Base-by-base conservation (phyloP, 2,329 filamentous ascomycete species). In the Parastagonospora avenae region DNA sequence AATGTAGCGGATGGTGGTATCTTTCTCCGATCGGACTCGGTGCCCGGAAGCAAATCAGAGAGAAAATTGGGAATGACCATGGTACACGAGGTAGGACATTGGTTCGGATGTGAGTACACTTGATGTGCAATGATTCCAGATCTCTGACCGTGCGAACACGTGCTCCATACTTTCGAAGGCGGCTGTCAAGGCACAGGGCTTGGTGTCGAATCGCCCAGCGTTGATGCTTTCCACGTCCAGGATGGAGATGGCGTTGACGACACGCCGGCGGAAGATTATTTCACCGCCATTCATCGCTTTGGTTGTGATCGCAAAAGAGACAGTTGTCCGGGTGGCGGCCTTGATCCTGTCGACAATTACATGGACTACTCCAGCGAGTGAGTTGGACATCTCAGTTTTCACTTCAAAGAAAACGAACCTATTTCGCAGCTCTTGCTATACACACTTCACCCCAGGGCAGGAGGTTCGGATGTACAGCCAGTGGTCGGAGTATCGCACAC, bases 11-110 rank as follows among this genome's bases (percentile, higher is more conserved):
- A 4, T n/a, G 65, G 68, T 41, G 66, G 64, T 14, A 61, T 61
- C 30, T 47, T 53, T 27, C 49, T 67, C 24, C 46, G 52, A 15
- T 53, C 58, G 15, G 42, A 48, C 8, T 59, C 59, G 4, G 53
- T 68, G 11, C 66, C 67, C 24, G 66, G 65, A 24, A 62, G 66
- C 8, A 24, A 27, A 16, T 41, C 38, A 42, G 35, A 32, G 1
- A 8, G 3, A 0, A 52, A 50, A 49, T 56, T 59, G 28, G 66
- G 66, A 36, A 58, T 63, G 48, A 70, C 68, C 1, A 48, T 63
- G 6, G 64, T 61, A 19, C 70, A 73, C 54, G 70, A 72, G 52
- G 54, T 66, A 28, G 69, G 70, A 9, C 70, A 73, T 48, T 72
- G 64, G 65, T 46, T 73, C 19, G 70, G 70, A 37, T 48, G 51